Conservation (phyloP, 2,329 filamentous ascomycete species). For the Cercospora canescens region DNA sequence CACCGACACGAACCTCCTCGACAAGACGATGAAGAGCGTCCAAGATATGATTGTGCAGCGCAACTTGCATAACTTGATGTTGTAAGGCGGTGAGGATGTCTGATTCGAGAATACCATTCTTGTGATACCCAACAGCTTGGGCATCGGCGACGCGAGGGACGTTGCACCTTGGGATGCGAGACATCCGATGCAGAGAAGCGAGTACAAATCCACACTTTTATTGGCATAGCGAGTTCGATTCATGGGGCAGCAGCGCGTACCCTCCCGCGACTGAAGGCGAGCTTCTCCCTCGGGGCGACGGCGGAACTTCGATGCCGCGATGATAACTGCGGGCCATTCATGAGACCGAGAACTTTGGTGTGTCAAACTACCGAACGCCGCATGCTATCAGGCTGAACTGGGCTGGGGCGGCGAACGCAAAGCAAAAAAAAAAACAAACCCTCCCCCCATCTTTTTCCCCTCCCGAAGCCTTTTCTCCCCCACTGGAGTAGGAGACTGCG, state of each 20-base stretch:
- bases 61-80: slow-evolving; percentile 52
- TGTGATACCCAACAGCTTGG: slow-evolving; percentile 13
- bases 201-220: background rate
- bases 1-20: slow-evolving; percentile 52
- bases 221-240: slow-evolving; percentile 14
- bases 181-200: background rate
- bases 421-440: background rate
- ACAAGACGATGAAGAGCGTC: slow-evolving; percentile 54
- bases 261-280: background rate
- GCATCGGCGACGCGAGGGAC: slow-evolving; percentile 3
- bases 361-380: background rate
- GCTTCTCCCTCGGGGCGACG: background rate
- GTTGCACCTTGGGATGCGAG: background rate
- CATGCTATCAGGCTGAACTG: background rate
- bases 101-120: slow-evolving; percentile 7
- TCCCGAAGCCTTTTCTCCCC: background rate
- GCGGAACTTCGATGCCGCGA: background rate
- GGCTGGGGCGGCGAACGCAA: background rate
- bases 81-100: slow-evolving; percentile 30
- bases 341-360: background rate
- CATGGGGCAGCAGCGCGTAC: background rate
- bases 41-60: slow-evolving; percentile 57
- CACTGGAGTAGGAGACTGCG: background rate
- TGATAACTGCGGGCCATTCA: background rate
- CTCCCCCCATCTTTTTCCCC: background rate